A percentile compares a stretch with the other conserved stretches of the same genome.
Evolutionary conservation across 2,329 filamentous ascomycete species (phyloP).

Genomic region (Colletotrichum tropicicola): DNA sequence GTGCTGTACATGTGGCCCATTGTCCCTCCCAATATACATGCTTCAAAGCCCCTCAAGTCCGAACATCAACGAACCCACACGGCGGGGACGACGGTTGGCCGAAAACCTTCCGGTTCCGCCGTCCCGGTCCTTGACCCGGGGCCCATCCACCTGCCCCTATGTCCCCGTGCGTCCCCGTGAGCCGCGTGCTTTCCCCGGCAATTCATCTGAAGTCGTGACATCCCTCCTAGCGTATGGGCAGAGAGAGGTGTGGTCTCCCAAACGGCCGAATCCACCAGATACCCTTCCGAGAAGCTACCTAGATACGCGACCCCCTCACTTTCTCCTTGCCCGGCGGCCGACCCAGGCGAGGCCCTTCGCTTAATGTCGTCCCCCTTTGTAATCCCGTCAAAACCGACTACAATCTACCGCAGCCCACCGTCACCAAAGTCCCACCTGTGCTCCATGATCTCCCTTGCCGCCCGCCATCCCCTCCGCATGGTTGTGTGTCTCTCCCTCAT

Average conservation of each 20-base stretch:
- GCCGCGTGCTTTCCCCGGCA: not conserved
- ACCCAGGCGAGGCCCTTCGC: not conserved
- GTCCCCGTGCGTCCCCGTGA: not conserved
- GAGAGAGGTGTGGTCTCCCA: not conserved
- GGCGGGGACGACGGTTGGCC: not conserved
- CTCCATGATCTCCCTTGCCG: not conserved
- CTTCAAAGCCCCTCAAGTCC: not conserved
- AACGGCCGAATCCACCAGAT: not conserved
- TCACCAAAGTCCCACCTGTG: not conserved
- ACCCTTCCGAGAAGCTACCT: too few relatives aligned
- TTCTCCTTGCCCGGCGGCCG: too few relatives aligned
- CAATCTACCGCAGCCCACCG: not conserved
- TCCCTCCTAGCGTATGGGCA: not conserved
- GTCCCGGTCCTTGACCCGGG: constrained; percentile 1
- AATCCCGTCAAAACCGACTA: not conserved
- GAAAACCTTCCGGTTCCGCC: constrained; percentile 21
- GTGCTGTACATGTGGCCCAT: not conserved
- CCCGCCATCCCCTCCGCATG: not conserved
- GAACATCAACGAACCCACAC: not conserved
- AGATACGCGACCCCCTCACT: not conserved
- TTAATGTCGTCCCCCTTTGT: not conserved
- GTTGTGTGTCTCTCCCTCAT: not conserved
- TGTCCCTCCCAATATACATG: constrained; percentile 7
- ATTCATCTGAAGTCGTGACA: not conserved
- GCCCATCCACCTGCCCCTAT: not conserved